phyloP scores from a whole-genome alignment of 2,329 filamentous ascomycete species.

The Ceratocystiopsis sp. region DNA sequence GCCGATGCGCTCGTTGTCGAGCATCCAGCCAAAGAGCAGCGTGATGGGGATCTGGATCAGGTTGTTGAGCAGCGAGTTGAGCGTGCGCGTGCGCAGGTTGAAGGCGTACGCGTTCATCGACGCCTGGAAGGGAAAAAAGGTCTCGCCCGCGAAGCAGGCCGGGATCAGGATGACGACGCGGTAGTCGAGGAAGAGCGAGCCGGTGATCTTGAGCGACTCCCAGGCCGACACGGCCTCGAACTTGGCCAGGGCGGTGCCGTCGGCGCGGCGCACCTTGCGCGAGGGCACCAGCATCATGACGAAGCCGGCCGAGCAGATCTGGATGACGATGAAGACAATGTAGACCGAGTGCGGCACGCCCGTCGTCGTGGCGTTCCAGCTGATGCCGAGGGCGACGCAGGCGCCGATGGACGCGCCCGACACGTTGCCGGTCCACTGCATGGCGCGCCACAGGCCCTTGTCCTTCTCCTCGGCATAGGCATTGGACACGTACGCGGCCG shows the following conservation, averaged over 20 bases:
- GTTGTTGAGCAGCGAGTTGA: slow-evolving; percentile 16
- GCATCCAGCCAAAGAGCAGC: not conserved
- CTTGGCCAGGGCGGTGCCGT: slow-evolving; percentile 13
- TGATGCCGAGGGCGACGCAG: slow-evolving; percentile 4
- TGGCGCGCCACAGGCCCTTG: slow-evolving; percentile 15
- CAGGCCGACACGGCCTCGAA: slow-evolving; percentile 12
- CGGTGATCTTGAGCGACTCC: slow-evolving; percentile 15
- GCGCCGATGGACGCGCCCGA: slow-evolving; percentile 15
- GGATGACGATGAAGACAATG: slow-evolving; percentile 14
- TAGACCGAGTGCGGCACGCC: slow-evolving; percentile 12
- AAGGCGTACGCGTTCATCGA: slow-evolving; percentile 14
- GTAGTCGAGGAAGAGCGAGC: slow-evolving; percentile 11
- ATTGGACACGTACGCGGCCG: slow-evolving; percentile 16
- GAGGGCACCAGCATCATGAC: slow-evolving; percentile 10
- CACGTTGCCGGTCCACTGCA: slow-evolving; percentile 15
- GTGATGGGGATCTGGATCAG: slow-evolving; percentile 15
- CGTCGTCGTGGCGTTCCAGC: not conserved
- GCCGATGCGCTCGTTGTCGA: slow-evolving; percentile 1
- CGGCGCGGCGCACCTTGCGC: slow-evolving; percentile 12
- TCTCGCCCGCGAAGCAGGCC: slow-evolving; percentile 13
- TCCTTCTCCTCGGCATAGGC: slow-evolving; percentile 18
- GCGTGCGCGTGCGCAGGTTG: slow-evolving; percentile 5
- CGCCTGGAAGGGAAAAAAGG: slow-evolving; percentile 17
- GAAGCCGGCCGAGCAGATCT: slow-evolving; percentile 6
- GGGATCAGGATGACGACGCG: slow-evolving; percentile 13